Evolutionary conservation across 768 basidiomycete genomes (phyloP).

Genomic region (Candolleomyces eurysporus): DNA sequence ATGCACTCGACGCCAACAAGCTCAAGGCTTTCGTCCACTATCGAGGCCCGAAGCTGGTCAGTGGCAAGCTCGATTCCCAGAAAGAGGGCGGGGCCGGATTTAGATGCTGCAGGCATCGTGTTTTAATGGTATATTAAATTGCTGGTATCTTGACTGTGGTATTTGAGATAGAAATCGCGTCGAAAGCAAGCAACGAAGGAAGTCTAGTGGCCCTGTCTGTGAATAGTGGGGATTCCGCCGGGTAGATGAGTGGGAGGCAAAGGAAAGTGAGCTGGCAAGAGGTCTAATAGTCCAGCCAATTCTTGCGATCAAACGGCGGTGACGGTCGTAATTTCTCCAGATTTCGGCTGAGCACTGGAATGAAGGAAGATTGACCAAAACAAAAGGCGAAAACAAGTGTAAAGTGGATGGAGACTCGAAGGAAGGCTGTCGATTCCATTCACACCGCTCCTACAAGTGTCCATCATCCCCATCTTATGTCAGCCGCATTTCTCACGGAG

Average conservation of each 20-base stretch:
- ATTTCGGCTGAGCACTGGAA: background rate
- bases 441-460: slow-evolving; percentile 6
- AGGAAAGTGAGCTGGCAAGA: slow-evolving; percentile 27
- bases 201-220: background rate
- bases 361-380: background rate
- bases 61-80: slow-evolving; percentile 84
- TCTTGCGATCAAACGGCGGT: background rate
- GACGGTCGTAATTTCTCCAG: background rate
- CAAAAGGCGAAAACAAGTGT: background rate
- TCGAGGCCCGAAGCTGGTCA: slow-evolving; percentile 79
- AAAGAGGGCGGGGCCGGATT: slow-evolving; percentile 57
- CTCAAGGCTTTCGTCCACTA: slow-evolving; percentile 81
- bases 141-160: slow-evolving; percentile 26
- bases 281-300: background rate
- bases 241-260: slow-evolving; percentile 7
- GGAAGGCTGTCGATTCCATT: background rate
- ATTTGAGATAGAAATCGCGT: slow-evolving; percentile 15
- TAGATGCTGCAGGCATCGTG: slow-evolving; percentile 41
- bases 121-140: slow-evolving; percentile 29
- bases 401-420: background rate
- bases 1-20: slow-evolving; percentile 79
- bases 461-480: slow-evolving; percentile 4
- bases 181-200: slow-evolving; percentile 1
- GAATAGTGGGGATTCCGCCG: background rate
- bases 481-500: slow-evolving; percentile 1